Conservation (phyloP, 2,329 filamentous ascomycete species). For the Neoascochyta sp. region DNA sequence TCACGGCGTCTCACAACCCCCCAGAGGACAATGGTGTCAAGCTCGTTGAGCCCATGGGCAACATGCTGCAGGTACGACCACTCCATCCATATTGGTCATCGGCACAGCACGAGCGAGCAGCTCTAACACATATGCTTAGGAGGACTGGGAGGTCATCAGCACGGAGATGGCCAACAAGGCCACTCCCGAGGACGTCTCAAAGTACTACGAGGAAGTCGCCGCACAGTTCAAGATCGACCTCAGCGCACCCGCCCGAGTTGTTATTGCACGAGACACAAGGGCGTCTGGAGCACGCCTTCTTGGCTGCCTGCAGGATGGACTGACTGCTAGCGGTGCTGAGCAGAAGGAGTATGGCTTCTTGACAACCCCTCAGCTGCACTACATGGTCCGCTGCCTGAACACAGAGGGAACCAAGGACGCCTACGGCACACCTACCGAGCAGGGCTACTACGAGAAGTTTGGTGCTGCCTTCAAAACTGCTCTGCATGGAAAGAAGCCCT, state of each 20-base stretch:
- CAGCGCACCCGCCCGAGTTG: conserved; percentile 67
- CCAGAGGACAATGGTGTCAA: conserved; percentile 65
- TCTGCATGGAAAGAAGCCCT: conserved; percentile 66
- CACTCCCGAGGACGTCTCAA: conserved; percentile 68
- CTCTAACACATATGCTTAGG: conserved; percentile 38
- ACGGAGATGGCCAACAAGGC: conserved; percentile 84
- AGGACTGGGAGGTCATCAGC: conserved; percentile 85
- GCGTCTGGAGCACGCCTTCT: conserved; percentile 85
- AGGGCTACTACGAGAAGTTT: conserved; percentile 94
- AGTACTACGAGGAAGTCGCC: conserved; percentile 72
- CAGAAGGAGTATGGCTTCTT: conserved; percentile 84
- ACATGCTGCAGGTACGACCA: conserved; percentile 68
- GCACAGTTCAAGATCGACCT: conserved; percentile 58
- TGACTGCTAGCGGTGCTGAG: conserved; percentile 71
- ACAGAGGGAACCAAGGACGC: conserved; percentile 81
- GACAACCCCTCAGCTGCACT: conserved; percentile 97
- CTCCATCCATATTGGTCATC: neutral
- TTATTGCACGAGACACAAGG: conserved; percentile 89
- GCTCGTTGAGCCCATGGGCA: conserved; percentile 93
- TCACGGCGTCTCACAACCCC: conserved; percentile 64
- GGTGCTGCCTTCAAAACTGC: conserved; percentile 78
- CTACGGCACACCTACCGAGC: conserved; percentile 85
- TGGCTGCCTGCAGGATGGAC: conserved; percentile 70
- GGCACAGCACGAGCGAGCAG: conserved; percentile 12
- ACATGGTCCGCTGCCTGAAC: conserved; percentile 90